phyloP scores from a whole-genome alignment of 176 grass and related monocot species.

The Neostapfia colusana region DNA sequence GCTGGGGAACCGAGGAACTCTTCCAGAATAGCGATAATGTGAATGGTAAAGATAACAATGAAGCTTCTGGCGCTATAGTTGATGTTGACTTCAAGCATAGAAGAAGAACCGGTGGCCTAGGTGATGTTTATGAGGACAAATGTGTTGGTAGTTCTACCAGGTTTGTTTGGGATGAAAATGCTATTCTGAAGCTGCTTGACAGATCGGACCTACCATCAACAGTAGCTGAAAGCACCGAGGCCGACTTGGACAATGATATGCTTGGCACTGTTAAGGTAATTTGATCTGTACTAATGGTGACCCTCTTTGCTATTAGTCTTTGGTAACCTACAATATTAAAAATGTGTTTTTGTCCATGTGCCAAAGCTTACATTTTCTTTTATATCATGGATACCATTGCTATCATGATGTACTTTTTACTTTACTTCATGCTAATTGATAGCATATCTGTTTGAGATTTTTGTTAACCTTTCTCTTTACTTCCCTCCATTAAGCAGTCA shows the following conservation, averaged over 20 bases:
- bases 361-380: constrained; percentile 3
- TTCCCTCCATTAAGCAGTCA: constrained; percentile 62
- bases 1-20: constrained; percentile 98
- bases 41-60: constrained; percentile 64
- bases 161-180: constrained; percentile 92
- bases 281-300: constrained; percentile 27
- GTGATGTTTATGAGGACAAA: constrained; percentile 97
- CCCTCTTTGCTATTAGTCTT: constrained; percentile 23
- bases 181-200: constrained; percentile 92
- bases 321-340: constrained; percentile 19
- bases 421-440: constrained; percentile 40
- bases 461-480: constrained; percentile 37
- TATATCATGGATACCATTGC: constrained; percentile 6
- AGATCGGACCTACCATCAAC: constrained; percentile 82
- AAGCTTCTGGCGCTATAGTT: constrained; percentile 54
- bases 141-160: constrained; percentile 77
- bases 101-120: constrained; percentile 81
- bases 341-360: not conserved
- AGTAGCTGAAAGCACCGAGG: constrained; percentile 68
- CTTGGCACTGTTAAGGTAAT: constrained; percentile 95
- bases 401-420: constrained; percentile 36
- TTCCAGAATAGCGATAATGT: constrained; percentile 60
- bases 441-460: constrained; percentile 24
- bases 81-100: constrained; percentile 80
- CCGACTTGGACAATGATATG: constrained; percentile 89